Evolutionary conservation across 345 rosid genomes (phyloP).

Genomic region (Barbarea vulgaris): DNA sequence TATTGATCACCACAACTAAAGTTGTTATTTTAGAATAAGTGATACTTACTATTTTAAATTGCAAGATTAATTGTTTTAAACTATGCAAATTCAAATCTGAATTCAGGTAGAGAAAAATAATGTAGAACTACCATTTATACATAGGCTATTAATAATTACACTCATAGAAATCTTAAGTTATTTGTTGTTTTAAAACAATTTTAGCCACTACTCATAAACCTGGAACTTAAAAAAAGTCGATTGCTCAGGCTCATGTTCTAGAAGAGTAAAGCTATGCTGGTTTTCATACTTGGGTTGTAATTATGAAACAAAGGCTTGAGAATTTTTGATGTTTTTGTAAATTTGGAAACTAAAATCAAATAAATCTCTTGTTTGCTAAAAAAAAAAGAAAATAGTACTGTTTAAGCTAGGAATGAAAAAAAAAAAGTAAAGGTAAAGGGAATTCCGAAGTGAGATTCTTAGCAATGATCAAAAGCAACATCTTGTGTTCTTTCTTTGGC

Average conservation of each 20-base stretch:
- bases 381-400: neutral
- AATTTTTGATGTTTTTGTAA: neutral
- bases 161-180: neutral
- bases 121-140: neutral
- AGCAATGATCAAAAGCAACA: slow-evolving; percentile 48
- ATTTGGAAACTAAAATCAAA: neutral
- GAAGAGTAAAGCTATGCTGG: neutral
- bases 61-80: neutral
- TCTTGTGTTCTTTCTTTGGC: slow-evolving; percentile 42
- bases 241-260: neutral
- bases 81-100: neutral
- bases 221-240: too few relatives aligned
- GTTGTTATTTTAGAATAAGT: neutral
- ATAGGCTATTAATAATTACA: neutral
- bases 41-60: neutral
- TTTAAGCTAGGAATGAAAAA: slow-evolving; percentile 27
- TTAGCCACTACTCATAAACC: neutral
- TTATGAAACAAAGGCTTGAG: neutral
- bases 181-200: neutral
- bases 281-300: neutral
- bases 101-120: neutral
- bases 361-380: neutral
- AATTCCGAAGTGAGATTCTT: slow-evolving; percentile 43
- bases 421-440: slow-evolving; percentile 37
- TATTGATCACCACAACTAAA: neutral